Conservation (phyloP, 2,329 filamentous ascomycete species). For the Colletotrichum theobromicola region DNA sequence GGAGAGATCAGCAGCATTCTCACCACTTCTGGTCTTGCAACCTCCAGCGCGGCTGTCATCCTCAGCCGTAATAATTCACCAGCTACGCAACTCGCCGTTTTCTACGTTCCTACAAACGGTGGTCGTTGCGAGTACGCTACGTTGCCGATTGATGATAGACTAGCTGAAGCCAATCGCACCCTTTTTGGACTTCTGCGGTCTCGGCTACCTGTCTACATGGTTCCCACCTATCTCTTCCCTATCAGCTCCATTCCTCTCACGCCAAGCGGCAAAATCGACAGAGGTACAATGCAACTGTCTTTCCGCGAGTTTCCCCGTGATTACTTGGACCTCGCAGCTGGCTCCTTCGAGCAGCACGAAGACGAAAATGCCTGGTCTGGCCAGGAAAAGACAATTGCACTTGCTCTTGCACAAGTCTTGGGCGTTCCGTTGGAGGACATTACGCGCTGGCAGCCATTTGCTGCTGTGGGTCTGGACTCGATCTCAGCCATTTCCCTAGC, state of each 20-base stretch:
- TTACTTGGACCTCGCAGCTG: slow-evolving; percentile 44
- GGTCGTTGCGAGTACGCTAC: background rate
- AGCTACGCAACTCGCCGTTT: slow-evolving; percentile 66
- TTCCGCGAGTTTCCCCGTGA: slow-evolving; percentile 52
- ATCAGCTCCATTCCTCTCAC: slow-evolving; percentile 74
- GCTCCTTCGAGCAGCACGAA: slow-evolving; percentile 33
- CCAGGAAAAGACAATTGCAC: slow-evolving; percentile 61
- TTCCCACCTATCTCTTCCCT: slow-evolving; percentile 76
- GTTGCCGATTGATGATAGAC: slow-evolving; percentile 43
- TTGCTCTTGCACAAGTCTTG: slow-evolving; percentile 57
- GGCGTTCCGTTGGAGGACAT: slow-evolving; percentile 52
- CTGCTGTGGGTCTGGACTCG: slow-evolving; percentile 82
- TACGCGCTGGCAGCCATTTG: slow-evolving; percentile 72
- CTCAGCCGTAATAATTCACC: slow-evolving; percentile 43
- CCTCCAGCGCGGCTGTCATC: slow-evolving; percentile 70
- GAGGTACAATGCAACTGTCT: slow-evolving; percentile 50
- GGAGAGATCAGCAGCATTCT: slow-evolving; percentile 74
- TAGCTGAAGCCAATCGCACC: slow-evolving; percentile 37
- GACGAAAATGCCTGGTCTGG: slow-evolving; percentile 49
- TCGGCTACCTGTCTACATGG: slow-evolving; percentile 75
- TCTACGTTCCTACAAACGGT: slow-evolving; percentile 61
- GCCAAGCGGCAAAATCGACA: slow-evolving; percentile 76
- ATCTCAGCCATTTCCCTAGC: slow-evolving; percentile 79
- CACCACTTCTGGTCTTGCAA: slow-evolving; percentile 53
- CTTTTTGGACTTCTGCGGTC: slow-evolving; percentile 62